A percentile compares a stretch with the other conserved stretches of the same genome.
These are phyloP conservation scores for Sugiyamaella valdiviana DNA, from an alignment of 805 yeast species.

Conservation along the genomic window DNA sequence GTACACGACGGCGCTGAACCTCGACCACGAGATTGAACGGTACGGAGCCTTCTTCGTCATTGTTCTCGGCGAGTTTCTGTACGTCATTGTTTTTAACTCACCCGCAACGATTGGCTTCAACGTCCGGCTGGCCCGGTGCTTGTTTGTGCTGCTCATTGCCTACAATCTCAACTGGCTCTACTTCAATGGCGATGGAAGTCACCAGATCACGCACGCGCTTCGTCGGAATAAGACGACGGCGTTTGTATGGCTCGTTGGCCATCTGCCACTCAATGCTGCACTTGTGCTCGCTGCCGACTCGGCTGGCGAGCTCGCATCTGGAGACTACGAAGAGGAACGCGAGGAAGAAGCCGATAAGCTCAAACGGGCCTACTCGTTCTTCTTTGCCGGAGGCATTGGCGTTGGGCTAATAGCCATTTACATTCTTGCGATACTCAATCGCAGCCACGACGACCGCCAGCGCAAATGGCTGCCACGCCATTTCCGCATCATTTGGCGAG, in stretches of 20 bases:
- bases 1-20: conserved; percentile 54
- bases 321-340: conserved; percentile 25
- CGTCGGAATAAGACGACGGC: conserved; percentile 45
- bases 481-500: conserved; percentile 38
- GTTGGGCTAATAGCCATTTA: conserved; percentile 38
- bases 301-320: conserved; percentile 42
- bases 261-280: conserved; percentile 47
- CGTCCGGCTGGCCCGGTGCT: conserved; percentile 41
- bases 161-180: conserved; percentile 49
- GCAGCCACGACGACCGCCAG: conserved; percentile 37
- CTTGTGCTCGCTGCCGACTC: conserved; percentile 51
- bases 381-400: conserved; percentile 49
- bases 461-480: conserved; percentile 31
- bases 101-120: conserved; percentile 45
- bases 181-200: conserved; percentile 46
- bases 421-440: conserved; percentile 41
- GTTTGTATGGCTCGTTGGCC: conserved; percentile 40
- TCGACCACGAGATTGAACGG: conserved; percentile 63
- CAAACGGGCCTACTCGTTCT: conserved; percentile 26
- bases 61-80: conserved; percentile 60
- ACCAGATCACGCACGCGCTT: conserved; percentile 47
- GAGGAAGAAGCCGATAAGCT: conserved; percentile 4
- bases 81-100: conserved; percentile 44
- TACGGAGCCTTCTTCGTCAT: conserved; percentile 52
- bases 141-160: conserved; percentile 44